Percentiles rank a stretch among this genome's conserved stretches.
phyloP scores from a whole-genome alignment of 495 filamentous ascomycete species.

The Lasiosphaeris hirsuta region DNA sequence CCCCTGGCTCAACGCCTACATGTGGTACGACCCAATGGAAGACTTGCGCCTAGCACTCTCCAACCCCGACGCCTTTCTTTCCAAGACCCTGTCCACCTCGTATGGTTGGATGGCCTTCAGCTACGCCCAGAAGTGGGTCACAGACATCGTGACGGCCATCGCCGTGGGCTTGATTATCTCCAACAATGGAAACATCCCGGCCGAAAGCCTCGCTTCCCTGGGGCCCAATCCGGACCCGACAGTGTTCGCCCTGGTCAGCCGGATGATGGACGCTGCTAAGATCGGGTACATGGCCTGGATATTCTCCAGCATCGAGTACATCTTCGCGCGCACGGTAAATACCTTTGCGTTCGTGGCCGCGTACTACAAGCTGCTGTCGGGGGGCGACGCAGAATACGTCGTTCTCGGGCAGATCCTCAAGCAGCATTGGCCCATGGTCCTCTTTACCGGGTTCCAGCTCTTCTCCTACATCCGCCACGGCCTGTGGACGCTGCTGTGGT shows the following conservation, averaged over 20 bases:
- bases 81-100: constrained; percentile 2
- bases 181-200: not conserved
- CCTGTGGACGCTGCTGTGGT: constrained; percentile 10
- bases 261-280: not conserved
- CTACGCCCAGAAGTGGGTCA: constrained; percentile 4
- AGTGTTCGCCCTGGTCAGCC: too few relatives aligned
- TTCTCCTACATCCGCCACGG: constrained; percentile 6
- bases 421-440: constrained; percentile 9
- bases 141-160: not conserved
- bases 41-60: constrained; percentile 22
- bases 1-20: constrained; percentile 15
- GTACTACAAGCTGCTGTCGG: constrained; percentile 13
- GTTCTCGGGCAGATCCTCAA: constrained; percentile 8
- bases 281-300: constrained; percentile 21
- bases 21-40: constrained; percentile 23
- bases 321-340: constrained; percentile 16
- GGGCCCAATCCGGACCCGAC: too few relatives aligned
- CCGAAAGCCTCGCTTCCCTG: not conserved
- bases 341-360: constrained; percentile 19
- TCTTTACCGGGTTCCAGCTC: constrained; percentile 14
- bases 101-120: constrained; percentile 7
- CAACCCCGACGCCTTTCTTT: constrained; percentile 27
- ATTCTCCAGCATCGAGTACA: constrained; percentile 18
- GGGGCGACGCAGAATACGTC: constrained; percentile 8
- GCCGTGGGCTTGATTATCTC: not conserved